Conservation (phyloP, 2,329 filamentous ascomycete genomes). For the Neofusicoccum sp. region DNA sequence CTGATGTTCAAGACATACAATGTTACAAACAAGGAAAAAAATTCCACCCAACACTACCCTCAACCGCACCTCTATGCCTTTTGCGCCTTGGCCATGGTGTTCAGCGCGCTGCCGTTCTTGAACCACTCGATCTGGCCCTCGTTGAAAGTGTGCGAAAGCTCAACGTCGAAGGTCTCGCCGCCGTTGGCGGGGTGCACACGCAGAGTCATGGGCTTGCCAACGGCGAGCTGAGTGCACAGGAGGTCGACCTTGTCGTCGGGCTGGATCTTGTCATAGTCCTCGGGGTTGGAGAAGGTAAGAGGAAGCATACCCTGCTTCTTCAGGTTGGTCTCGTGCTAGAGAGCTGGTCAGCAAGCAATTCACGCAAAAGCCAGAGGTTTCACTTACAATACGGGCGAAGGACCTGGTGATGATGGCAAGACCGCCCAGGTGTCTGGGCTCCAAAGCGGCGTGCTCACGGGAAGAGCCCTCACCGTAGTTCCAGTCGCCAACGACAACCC, state of each 20-base stretch:
- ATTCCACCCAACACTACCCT: not conserved
- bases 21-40: conserved; percentile 16
- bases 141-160: conserved; percentile 96
- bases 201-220: conserved; percentile 91
- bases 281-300: conserved; percentile 88
- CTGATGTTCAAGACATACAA: conserved; percentile 18
- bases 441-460: conserved; percentile 95
- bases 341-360: conserved; percentile 14
- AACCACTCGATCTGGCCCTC: conserved; percentile 98
- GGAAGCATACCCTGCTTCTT: conserved; percentile 99
- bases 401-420: conserved; percentile 93
- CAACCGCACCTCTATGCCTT: conserved; percentile 19
- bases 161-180: conserved; percentile 68
- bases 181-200: conserved; percentile 89
- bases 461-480: conserved; percentile 99
- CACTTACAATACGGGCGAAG: conserved; percentile 84
- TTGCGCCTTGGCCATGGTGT: conserved; percentile 89
- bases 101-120: conserved; percentile 93
- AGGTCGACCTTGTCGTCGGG: conserved; percentile 91
- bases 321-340: conserved; percentile 93
- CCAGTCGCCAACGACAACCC: conserved; percentile 98
- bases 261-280: conserved; percentile 96
- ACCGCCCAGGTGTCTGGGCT: conserved; percentile 95
- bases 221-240: conserved; percentile 80
- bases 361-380: conserved; percentile 2